phyloP scores from a whole-genome alignment of 164 flowering plant species.

The Buxus sempervirens region DNA sequence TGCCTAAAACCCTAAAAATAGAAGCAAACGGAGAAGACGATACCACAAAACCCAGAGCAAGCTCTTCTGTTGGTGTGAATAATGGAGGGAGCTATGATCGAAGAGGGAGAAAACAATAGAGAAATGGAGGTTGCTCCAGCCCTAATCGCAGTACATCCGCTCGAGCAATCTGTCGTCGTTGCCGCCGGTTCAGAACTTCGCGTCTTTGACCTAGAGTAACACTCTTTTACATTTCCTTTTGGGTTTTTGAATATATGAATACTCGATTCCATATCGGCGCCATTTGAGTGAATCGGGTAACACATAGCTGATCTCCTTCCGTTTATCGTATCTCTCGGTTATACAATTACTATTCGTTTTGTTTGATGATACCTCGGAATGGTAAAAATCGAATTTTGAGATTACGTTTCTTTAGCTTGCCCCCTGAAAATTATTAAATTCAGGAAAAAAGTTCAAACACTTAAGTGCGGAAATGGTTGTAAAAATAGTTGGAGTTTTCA shows the following conservation, averaged over 20 bases:
- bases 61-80: background rate
- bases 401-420: background rate
- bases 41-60: background rate
- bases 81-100: conserved; percentile 39
- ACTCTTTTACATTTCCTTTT: background rate
- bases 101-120: conserved; percentile 36
- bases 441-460: background rate
- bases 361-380: background rate
- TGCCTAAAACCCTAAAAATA: too few relatives aligned
- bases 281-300: background rate
- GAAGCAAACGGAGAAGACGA: background rate
- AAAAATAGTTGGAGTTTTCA: background rate
- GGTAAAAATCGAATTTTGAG: background rate
- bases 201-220: conserved; percentile 67
- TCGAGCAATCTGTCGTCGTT: conserved; percentile 57
- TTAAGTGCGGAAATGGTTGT: background rate
- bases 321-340: background rate
- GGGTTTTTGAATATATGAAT: background rate
- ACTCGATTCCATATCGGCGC: background rate
- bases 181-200: conserved; percentile 86
- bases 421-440: background rate
- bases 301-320: background rate
- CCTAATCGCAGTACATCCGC: conserved; percentile 73
- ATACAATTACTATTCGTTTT: background rate
- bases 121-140: conserved; percentile 86